Conservation (phyloP, 2,329 filamentous ascomycete species). For the Rosellinia necatrix region DNA sequence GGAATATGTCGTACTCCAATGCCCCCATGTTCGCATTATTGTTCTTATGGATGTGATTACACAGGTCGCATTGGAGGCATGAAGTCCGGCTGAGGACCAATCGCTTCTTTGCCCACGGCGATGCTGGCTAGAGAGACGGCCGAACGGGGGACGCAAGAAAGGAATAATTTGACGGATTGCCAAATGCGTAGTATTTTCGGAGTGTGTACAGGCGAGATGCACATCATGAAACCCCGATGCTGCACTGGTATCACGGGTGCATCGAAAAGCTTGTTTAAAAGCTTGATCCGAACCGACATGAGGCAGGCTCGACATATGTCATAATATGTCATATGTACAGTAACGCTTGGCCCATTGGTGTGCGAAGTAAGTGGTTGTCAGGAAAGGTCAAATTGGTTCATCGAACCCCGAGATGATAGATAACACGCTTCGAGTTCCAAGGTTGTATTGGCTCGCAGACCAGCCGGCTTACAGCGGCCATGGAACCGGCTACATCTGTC, state of each 20-base stretch:
- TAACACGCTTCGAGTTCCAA: too few species aligned
- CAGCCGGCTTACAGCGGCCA: neutral
- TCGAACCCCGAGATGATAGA: too few species aligned
- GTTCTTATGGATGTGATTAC: neutral
- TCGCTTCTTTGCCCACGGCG: neutral
- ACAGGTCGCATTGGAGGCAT: neutral
- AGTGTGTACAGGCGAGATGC: conserved; percentile 21
- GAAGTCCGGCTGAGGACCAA: neutral
- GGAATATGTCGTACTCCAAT: neutral
- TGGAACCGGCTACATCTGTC: neutral
- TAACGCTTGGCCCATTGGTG: too few species aligned
- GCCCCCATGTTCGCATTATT: neutral
- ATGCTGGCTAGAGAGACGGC: neutral
- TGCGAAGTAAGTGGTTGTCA: too few species aligned
- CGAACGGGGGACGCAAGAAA: neutral
- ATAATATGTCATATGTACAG: too few species aligned
- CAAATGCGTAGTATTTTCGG: conserved; percentile 23
- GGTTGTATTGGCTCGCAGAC: too few species aligned
- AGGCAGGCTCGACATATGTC: neutral
- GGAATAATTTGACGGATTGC: neutral
- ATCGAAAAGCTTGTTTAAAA: conserved; percentile 37
- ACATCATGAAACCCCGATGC: conserved; percentile 27
- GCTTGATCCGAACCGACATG: conserved; percentile 29
- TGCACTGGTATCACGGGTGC: conserved; percentile 29
- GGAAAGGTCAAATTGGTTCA: too few species aligned